Base-by-base conservation (phyloP, 805 yeast species). In the Candida lessepsii region DNA sequence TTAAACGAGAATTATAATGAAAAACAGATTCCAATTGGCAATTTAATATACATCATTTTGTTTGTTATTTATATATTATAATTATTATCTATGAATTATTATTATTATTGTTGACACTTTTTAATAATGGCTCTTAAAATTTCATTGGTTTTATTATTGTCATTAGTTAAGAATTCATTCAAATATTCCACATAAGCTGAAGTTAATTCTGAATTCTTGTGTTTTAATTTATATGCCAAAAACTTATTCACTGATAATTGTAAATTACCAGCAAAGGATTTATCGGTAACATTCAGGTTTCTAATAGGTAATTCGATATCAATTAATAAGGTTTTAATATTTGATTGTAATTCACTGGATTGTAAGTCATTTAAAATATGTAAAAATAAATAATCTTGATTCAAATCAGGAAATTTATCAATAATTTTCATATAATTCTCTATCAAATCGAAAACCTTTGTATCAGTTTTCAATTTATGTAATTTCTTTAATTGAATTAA, bases 201-300 rank as follows among this genome's bases (percentile, higher is more conserved):
- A 3, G 63, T 68, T 34, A 79, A 52, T 18, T 56, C 50, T 11
- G 53, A 57, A 34, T 62, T 61, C 31, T 46, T 49, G n/a, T 63
- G 42, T 54, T 73, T 81, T 47, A 57, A 49, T 46, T 74, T 71
- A 54, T 78, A 80, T 7, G 87, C 83, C 47, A 77, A 66, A 56
- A 78, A 86, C 54, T 81, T 79, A 55, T 83, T 85, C 30, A 88
- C 84, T 14, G 89, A 71, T 16, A 73, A 70, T 61, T 86, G 87
- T 53, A 90, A 70, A 37, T 67, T 60, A 36, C 73, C 80, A 14
- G 85, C 78, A 53, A 84, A 78, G 7, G 56, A 52, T 4, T 70
- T 62, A 41, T 67, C 63, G 3, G 57, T 58, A 3, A 70, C 50
- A 0, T 53, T 44, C 41, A 70, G 55, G 49, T 73, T 76, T 56